A percentile compares a stretch with the other conserved stretches of the same genome.
phyloP scores from a whole-genome alignment of 495 filamentous ascomycete species.

The Penicillium antarcticum region DNA sequence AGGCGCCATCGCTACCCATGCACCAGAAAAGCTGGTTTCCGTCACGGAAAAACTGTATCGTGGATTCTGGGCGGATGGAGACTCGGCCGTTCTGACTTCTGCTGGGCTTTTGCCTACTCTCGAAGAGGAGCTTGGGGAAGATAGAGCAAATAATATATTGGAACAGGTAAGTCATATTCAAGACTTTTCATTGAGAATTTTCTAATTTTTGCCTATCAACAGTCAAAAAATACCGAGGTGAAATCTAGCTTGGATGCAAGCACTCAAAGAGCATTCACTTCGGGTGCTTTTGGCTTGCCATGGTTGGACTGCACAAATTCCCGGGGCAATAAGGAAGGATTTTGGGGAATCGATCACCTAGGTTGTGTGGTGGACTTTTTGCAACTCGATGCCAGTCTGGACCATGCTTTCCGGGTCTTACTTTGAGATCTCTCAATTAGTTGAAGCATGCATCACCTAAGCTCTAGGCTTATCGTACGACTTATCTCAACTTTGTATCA shows the following conservation, averaged over 20 bases:
- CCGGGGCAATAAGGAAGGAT: slow-evolving; percentile 50
- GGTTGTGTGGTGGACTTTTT: slow-evolving; percentile 56
- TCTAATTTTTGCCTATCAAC: not conserved
- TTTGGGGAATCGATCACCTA: slow-evolving; percentile 65
- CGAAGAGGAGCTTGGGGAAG: not conserved
- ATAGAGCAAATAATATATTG: not conserved
- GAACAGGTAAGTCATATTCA: not conserved
- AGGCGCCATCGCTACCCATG: not conserved
- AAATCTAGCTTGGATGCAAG: slow-evolving; percentile 2
- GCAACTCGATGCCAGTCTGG: slow-evolving; percentile 36
- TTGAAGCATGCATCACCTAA: no score
- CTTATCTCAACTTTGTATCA: no score
- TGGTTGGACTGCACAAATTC: slow-evolving; percentile 60
- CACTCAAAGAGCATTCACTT: slow-evolving; percentile 7
- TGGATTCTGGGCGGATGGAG: slow-evolving; percentile 12
- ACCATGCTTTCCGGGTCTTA: slow-evolving; percentile 7
- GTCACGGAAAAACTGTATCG: slow-evolving; percentile 1
- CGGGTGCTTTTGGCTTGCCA: slow-evolving; percentile 57
- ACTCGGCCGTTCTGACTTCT: slow-evolving; percentile 1
- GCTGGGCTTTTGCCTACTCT: slow-evolving; percentile 2
- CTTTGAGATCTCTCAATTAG: not conserved
- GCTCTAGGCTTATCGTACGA: no score
- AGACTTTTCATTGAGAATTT: not conserved
- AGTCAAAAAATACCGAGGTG: not conserved
- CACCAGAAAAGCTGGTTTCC: slow-evolving; percentile 4